These are phyloP conservation scores for Metschnikowia reukaufii DNA, from an alignment of 805 yeast species.

Conservation along the genomic window DNA sequence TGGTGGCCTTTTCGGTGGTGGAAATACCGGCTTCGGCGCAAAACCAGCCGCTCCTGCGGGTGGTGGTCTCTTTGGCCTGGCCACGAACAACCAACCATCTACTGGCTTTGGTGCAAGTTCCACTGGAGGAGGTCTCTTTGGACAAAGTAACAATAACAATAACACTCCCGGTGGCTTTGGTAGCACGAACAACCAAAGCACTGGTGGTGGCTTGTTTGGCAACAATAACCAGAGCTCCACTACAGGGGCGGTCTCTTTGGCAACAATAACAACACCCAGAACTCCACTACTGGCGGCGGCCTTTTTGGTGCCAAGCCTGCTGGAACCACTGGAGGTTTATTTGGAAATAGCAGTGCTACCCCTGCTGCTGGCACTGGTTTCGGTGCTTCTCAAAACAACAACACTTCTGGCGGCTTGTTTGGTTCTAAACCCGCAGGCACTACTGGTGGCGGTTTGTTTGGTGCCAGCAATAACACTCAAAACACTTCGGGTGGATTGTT, in stretches of 20 bases:
- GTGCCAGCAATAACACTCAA: conserved; percentile 13
- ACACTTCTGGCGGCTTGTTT: conserved; percentile 32
- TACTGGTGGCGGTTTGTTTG: conserved; percentile 25
- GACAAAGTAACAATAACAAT: conserved; percentile 14
- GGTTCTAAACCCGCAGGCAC: conserved; percentile 25
- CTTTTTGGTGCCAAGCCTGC: conserved; percentile 28
- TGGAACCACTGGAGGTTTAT: conserved; percentile 16
- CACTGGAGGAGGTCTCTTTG: conserved; percentile 19
- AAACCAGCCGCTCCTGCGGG: conserved; percentile 17
- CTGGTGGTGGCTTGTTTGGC: conserved; percentile 25
- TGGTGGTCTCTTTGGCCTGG: conserved; percentile 17
- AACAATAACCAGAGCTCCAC: conserved; percentile 12
- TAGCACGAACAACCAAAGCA: conserved; percentile 7
- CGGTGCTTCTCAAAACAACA: conserved; percentile 20
- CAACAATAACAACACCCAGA: conserved; percentile 14
- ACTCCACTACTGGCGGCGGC: conserved; percentile 28
- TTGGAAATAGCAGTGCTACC: conserved; percentile 17
- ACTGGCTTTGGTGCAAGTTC: conserved; percentile 10
- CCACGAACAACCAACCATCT: conserved; percentile 18
- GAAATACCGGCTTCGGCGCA: conserved; percentile 31
- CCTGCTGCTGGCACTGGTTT: conserved; percentile 13
- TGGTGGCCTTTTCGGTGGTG: conserved; percentile 46
- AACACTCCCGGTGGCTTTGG: conserved; percentile 20
- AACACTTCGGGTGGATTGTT: conserved; percentile 37
- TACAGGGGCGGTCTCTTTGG: conserved; percentile 22